Evolutionary conservation across 1,139 yeast genomes (phyloP).

Genomic region (Suhomyces yuchorum): DNA sequence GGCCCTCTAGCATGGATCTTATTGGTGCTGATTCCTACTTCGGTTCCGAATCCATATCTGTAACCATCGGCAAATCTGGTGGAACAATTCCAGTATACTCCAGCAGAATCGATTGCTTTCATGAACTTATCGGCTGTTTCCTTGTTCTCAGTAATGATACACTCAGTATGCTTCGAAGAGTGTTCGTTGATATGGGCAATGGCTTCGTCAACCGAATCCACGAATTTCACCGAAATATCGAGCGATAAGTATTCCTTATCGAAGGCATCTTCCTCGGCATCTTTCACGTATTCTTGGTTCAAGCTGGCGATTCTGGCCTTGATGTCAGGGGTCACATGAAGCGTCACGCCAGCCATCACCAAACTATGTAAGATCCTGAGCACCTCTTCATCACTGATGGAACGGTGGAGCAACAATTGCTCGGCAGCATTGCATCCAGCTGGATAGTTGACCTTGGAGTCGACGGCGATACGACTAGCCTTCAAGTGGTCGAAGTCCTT

Average conservation of each 20-base stretch:
- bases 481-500: conserved; percentile 71
- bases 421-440: conserved; percentile 99
- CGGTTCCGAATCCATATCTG: conserved; percentile 97
- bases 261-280: conserved; percentile 55
- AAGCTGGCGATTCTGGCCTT: conserved; percentile 21
- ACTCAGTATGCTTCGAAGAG: conserved; percentile 96
- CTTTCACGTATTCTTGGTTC: conserved; percentile 25
- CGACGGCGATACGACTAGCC: conserved; percentile 75
- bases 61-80: conserved; percentile 98
- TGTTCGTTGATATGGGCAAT: conserved; percentile 82
- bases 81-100: conserved; percentile 98
- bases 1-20: conserved; percentile 99
- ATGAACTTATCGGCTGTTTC: conserved; percentile 72
- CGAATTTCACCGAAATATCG: conserved; percentile 73
- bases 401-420: conserved; percentile 68
- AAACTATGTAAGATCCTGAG: conserved; percentile 51
- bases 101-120: conserved; percentile 90
- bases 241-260: conserved; percentile 80
- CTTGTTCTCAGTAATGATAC: conserved; percentile 78
- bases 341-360: conserved; percentile 65
- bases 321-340: conserved; percentile 66
- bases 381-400: conserved; percentile 45
- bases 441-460: conserved; percentile 93
- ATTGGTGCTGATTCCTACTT: conserved; percentile 95
- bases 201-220: conserved; percentile 65